These are phyloP conservation scores for Protea cynaroides DNA, from an alignment of 164 flowering plant species.

Conservation along the genomic window DNA sequence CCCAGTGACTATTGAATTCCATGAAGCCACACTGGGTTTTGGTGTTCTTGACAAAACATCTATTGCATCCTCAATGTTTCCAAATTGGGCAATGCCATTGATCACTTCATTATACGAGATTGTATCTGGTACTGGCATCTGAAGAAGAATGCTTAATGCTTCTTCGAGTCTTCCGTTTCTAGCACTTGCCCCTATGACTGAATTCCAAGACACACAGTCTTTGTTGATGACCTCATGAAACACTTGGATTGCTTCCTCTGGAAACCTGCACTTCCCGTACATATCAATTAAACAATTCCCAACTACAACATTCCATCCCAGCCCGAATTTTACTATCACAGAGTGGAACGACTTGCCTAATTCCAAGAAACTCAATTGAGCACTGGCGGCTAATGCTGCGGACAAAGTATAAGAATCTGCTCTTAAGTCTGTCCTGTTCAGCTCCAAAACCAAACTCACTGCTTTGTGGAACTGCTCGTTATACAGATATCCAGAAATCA, in stretches of 20 bases:
- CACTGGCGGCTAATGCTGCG: conserved; percentile 47
- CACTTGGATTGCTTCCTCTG: conserved; percentile 35
- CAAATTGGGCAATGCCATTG: conserved; percentile 47
- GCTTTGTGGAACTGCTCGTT: conserved; percentile 35
- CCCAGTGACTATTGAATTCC: conserved; percentile 65
- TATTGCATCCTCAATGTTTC: conserved; percentile 48
- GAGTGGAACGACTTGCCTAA: conserved; percentile 49
- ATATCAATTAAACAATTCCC: conserved; percentile 62
- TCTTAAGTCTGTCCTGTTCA: conserved; percentile 28
- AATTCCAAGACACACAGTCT: conserved; percentile 64
- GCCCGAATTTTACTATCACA: conserved; percentile 38
- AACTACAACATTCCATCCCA: conserved; percentile 28
- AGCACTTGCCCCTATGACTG: conserved; percentile 50
- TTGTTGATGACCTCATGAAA: conserved; percentile 30
- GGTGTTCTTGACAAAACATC: conserved; percentile 34
- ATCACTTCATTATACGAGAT: conserved; percentile 62
- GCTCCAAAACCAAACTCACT: conserved; percentile 32
- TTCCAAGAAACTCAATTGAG: conserved; percentile 24
- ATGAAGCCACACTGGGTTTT: conserved; percentile 60
- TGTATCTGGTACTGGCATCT: conserved; percentile 57
- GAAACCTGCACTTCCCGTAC: conserved; percentile 60
- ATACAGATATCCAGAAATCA: conserved; percentile 52
- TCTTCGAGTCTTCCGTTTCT: conserved; percentile 35
- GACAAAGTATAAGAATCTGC: conserved; percentile 46
- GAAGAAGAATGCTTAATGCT: conserved; percentile 32